phyloP scores from a whole-genome alignment of 495 filamentous ascomycete genomes.

The Penicillium egyptiacum region DNA sequence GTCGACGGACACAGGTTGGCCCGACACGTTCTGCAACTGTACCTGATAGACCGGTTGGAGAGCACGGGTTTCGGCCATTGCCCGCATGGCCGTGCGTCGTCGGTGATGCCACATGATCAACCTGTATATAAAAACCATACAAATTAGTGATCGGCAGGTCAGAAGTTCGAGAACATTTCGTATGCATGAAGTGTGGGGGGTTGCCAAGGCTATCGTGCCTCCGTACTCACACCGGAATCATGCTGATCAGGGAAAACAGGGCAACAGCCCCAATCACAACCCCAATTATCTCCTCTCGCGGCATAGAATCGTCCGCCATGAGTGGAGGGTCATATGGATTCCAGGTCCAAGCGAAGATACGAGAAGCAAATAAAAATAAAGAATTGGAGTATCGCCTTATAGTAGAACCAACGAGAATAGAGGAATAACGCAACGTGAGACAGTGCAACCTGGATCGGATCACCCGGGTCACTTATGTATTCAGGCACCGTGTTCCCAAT shows the following conservation, averaged over 20 bases:
- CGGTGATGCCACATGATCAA: slow-evolving; percentile 32
- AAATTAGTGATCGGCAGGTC: slow-evolving; percentile 11
- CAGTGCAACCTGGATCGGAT: slow-evolving; percentile 15
- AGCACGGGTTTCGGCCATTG: slow-evolving; percentile 8
- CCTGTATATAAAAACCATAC: slow-evolving; percentile 16
- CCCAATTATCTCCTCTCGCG: slow-evolving; percentile 33
- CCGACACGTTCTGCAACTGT: slow-evolving; percentile 11
- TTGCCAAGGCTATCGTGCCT: slow-evolving; percentile 18
- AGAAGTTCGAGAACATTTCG: slow-evolving; percentile 20
- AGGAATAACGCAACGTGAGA: neutral
- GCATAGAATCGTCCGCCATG: slow-evolving; percentile 29
- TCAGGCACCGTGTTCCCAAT: slow-evolving; percentile 12
- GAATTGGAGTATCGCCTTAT: slow-evolving; percentile 6
- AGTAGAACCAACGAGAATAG: neutral
- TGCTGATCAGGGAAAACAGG: slow-evolving; percentile 34
- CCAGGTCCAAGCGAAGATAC: slow-evolving; percentile 18
- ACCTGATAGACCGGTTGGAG: slow-evolving; percentile 6
- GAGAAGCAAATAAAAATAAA: slow-evolving; percentile 7
- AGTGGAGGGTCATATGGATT: slow-evolving; percentile 16
- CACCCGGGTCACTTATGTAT: slow-evolving; percentile 5
- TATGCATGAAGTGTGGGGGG: slow-evolving; percentile 17
- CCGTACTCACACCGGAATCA: slow-evolving; percentile 36
- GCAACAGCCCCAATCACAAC: slow-evolving; percentile 38
- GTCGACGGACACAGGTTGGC: slow-evolving; percentile 23
- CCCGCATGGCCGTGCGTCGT: slow-evolving; percentile 16